Percentiles rank a stretch among this genome's conserved stretches.
These are phyloP conservation scores for Inonotus hispidus DNA, from an alignment of 1,284 basidiomycete species.

Conservation along the genomic window DNA sequence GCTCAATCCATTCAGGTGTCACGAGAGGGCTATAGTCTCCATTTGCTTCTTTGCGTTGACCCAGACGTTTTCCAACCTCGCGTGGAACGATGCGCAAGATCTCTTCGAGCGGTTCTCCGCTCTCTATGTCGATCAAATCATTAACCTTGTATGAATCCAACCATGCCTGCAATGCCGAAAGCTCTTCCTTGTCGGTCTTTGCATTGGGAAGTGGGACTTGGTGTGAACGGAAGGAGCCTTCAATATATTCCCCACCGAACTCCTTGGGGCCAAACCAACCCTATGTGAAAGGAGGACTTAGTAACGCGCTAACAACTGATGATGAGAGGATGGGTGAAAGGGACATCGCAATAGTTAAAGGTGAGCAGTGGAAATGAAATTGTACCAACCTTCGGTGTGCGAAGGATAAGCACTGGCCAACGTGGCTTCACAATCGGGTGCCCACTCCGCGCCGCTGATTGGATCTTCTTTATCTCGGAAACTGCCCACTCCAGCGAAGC, in stretches of 20 bases:
- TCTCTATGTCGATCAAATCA: slow-evolving; percentile 52
- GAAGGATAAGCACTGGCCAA: slow-evolving; percentile 81
- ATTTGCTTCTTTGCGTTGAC: slow-evolving; percentile 63
- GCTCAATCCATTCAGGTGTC: slow-evolving; percentile 62
- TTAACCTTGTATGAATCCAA: slow-evolving; percentile 58
- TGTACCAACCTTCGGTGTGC: slow-evolving; percentile 63
- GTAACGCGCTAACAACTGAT: background rate
- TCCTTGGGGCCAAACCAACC: slow-evolving; percentile 67
- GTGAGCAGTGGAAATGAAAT: background rate
- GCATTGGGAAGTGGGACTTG: slow-evolving; percentile 79
- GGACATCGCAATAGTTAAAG: background rate
- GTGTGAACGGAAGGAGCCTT: slow-evolving; percentile 72
- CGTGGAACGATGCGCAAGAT: slow-evolving; percentile 57
- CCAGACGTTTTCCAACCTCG: slow-evolving; percentile 49
- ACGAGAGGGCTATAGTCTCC: slow-evolving; percentile 54
- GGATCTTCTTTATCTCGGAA: slow-evolving; percentile 73
- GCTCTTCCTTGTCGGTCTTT: slow-evolving; percentile 58
- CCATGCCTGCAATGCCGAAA: slow-evolving; percentile 63
- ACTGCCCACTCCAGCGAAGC: slow-evolving; percentile 80
- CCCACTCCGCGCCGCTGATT: slow-evolving; percentile 69
- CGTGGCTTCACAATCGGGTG: slow-evolving; percentile 77
- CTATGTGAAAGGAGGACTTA: slow-evolving; percentile 21
- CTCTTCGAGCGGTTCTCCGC: slow-evolving; percentile 42
- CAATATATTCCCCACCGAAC: slow-evolving; percentile 63
- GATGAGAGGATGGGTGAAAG: background rate